Conservation (phyloP, 2,329 filamentous ascomycete species). For the Alternaria infectoria region DNA sequence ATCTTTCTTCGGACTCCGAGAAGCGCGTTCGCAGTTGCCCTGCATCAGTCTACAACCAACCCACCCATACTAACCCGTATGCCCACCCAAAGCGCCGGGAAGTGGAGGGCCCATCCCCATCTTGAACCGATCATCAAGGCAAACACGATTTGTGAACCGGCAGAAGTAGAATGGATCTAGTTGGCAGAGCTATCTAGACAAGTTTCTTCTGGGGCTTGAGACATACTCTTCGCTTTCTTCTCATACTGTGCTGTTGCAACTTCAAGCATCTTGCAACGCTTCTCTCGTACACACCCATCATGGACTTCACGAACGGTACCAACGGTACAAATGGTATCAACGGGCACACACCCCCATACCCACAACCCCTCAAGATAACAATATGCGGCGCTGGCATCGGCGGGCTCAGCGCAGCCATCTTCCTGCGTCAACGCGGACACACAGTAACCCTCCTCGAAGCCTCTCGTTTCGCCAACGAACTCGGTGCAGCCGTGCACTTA, state of each 20-base stretch:
- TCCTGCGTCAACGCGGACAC: constrained; percentile 54
- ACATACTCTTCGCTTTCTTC: background rate
- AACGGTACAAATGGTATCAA: background rate
- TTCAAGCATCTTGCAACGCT: background rate
- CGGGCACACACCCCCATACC: background rate
- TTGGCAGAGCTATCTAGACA: background rate
- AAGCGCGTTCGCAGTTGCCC: background rate
- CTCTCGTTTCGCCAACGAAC: constrained; percentile 62
- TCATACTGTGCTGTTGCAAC: background rate
- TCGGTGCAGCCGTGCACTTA: constrained; percentile 68
- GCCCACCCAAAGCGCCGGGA: background rate
- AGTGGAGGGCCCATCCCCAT: background rate
- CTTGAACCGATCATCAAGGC: background rate
- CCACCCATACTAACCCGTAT: background rate
- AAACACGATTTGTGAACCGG: background rate
- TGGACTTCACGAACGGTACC: constrained; percentile 24
- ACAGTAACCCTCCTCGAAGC: constrained; percentile 46
- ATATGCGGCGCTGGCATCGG: constrained; percentile 59
- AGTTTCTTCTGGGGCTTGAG: background rate
- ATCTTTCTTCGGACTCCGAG: background rate
- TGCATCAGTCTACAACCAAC: background rate
- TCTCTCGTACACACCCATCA: background rate
- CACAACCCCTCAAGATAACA: constrained; percentile 47
- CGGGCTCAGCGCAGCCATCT: constrained; percentile 60
- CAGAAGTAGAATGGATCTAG: background rate